These are phyloP conservation scores for Arachis monticola DNA, from an alignment of 331 rosid species.

Conservation along the genomic window DNA sequence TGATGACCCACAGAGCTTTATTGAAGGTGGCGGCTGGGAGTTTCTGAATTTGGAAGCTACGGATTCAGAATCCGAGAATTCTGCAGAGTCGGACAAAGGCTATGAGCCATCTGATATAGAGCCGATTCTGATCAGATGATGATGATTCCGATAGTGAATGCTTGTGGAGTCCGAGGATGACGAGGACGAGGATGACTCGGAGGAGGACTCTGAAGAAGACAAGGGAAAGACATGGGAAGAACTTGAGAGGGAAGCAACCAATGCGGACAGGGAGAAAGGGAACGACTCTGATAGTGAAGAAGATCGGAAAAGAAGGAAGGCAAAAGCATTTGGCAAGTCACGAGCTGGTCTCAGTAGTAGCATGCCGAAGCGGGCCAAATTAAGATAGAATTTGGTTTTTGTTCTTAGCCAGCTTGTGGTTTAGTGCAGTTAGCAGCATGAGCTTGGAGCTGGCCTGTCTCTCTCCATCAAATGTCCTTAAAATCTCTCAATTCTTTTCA, in stretches of 20 bases:
- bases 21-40: constrained; percentile 89
- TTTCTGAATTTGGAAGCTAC: constrained; percentile 74
- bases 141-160: constrained; percentile 64
- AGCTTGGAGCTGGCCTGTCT: not conserved
- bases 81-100: constrained; percentile 80
- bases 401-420: constrained; percentile 22
- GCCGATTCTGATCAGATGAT: constrained; percentile 72
- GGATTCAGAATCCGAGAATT: constrained; percentile 79
- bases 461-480: too few species aligned
- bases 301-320: constrained; percentile 77
- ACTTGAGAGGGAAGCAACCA: constrained; percentile 84
- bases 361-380: constrained; percentile 63
- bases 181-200: constrained; percentile 62
- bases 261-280: constrained; percentile 84
- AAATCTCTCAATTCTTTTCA: too few species aligned
- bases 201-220: constrained; percentile 72
- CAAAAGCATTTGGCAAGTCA: constrained; percentile 69
- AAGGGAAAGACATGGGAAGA: constrained; percentile 92
- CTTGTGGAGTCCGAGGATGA: constrained; percentile 79
- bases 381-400: constrained; percentile 49
- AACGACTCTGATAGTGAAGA: constrained; percentile 78
- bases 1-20: constrained; percentile 80
- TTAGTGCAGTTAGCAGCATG: constrained; percentile 12
- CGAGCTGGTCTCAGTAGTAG: constrained; percentile 50
- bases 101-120: constrained; percentile 77